A percentile compares a stretch with the other conserved stretches of the same genome.
Conservation (phyloP, 2,329 filamentous ascomycete genomes). For the Aspergillus viridinutans region DNA sequence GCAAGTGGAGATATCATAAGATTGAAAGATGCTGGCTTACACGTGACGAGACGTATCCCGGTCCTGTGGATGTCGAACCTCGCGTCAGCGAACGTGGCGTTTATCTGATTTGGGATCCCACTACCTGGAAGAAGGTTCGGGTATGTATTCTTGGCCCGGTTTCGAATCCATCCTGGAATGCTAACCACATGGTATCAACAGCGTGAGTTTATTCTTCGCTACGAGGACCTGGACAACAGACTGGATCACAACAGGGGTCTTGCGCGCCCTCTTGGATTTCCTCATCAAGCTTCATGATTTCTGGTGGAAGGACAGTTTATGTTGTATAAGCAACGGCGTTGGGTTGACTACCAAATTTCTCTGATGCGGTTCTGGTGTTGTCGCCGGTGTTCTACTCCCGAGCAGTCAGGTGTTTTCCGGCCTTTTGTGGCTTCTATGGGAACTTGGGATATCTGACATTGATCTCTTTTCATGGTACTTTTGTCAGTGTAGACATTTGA, state of each 20-base stretch:
- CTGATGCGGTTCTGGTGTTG: conserved; percentile 23
- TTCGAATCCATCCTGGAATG: not conserved
- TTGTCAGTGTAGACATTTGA: not conserved
- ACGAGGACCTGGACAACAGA: conserved; percentile 48
- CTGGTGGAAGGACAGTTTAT: conserved; percentile 14
- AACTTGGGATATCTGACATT: conserved; percentile 23
- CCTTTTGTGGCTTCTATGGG: conserved; percentile 21
- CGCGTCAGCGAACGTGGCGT: conserved; percentile 49
- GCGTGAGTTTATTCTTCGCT: conserved; percentile 48
- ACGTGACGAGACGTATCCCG: conserved; percentile 45
- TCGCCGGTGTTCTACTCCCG: conserved; percentile 20
- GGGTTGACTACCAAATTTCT: conserved; percentile 24
- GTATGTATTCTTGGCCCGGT: conserved; percentile 28
- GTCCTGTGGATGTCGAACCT: conserved; percentile 46
- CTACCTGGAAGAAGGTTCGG: conserved; percentile 47
- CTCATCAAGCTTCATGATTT: conserved; percentile 35
- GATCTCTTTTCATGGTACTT: conserved; percentile 13
- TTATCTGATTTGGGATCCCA: conserved; percentile 49
- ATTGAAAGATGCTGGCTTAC: conserved; percentile 50
- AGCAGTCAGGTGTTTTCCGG: conserved; percentile 24
- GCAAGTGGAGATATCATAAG: conserved; percentile 52
- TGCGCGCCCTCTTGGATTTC: conserved; percentile 31
- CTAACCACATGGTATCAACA: conserved; percentile 21
- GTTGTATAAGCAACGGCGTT: conserved; percentile 31
- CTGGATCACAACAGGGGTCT: conserved; percentile 37